Base-by-base conservation (phyloP, 2,329 filamentous ascomycete genomes). In the Aspergillus tanneri region DNA sequence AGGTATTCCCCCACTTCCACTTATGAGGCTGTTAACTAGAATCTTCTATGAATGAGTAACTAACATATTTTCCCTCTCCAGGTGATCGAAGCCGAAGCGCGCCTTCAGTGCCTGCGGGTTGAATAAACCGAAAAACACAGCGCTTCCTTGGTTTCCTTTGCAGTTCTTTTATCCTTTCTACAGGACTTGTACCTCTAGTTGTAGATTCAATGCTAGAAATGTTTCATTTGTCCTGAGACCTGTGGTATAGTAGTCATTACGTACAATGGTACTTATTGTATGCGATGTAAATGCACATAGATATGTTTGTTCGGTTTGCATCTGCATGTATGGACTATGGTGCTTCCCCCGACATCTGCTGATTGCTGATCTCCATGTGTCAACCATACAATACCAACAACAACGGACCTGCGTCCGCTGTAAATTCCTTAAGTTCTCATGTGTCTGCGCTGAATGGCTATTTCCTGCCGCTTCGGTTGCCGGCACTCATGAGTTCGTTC, bases 61-160 rank as follows among this genome's bases (percentile, higher is more conserved):
- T 63, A 54, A 63, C 54, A 8, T 35, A 19, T 47, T 42, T 44
- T 35, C 30, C 18, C 43, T 47, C 41, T 35, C 41, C 60, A 91
- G 88, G 85, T 95, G 49, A 95, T 96, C 73, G 85, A 90, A 59
- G 88, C 90, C 4, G 90, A 96, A 75, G 91, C 91, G 32, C 82
- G 91, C 61, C 77, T 96, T 61, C 88, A 93, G 75, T 95, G 88
- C 72, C 74, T 96, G 70, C 83, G 88, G 65, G 83, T 95, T 54
- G 88, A 95, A 67, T 93, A 68, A 59, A 60, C 55, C 57, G 55
- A 60, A 57, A 52, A 53, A 47, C 51, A 54, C 53, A 57, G 58
- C 57, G 53, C 58, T 60, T 49, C 49, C 57, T 58, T 60, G 54
- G 57, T 64, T 58, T 60, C 59, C 55, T 63, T 60, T 65, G 16